Conservation (phyloP, 2,329 filamentous ascomycete species). For the Raffaelea ambrosiae region DNA sequence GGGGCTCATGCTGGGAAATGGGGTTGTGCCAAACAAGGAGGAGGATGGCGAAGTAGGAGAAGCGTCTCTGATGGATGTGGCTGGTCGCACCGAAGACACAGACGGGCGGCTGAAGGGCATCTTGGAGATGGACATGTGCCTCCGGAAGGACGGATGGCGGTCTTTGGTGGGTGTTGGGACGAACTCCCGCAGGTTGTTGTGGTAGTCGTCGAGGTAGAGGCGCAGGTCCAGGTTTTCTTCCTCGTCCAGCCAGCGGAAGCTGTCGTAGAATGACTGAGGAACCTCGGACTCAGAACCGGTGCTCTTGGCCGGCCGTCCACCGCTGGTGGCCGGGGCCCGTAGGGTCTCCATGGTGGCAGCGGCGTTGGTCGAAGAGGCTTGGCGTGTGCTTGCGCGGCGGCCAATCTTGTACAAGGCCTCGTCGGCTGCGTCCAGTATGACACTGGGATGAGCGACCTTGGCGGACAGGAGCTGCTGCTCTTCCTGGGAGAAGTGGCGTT, state of each 20-base stretch:
- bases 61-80: constrained; percentile 33
- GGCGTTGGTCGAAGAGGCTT: constrained; percentile 4
- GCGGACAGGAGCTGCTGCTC: constrained; percentile 57
- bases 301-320: not conserved
- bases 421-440: constrained; percentile 35
- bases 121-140: constrained; percentile 64
- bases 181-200: constrained; percentile 48
- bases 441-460: constrained; percentile 33
- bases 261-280: constrained; percentile 53
- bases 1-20: constrained; percentile 7
- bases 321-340: not conserved
- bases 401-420: constrained; percentile 44
- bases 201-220: constrained; percentile 62
- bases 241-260: constrained; percentile 66
- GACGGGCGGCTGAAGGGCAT: constrained; percentile 52
- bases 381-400: constrained; percentile 25
- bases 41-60: not conserved
- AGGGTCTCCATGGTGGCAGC: constrained; percentile 10
- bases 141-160: constrained; percentile 55
- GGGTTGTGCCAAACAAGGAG: constrained; percentile 12
- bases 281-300: constrained; percentile 16
- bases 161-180: constrained; percentile 34
- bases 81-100: constrained; percentile 37
- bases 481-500: constrained; percentile 61
- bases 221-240: constrained; percentile 61